Base-by-base conservation (phyloP, 2,329 filamentous ascomycete genomes). In the Davidsoniella australis region DNA sequence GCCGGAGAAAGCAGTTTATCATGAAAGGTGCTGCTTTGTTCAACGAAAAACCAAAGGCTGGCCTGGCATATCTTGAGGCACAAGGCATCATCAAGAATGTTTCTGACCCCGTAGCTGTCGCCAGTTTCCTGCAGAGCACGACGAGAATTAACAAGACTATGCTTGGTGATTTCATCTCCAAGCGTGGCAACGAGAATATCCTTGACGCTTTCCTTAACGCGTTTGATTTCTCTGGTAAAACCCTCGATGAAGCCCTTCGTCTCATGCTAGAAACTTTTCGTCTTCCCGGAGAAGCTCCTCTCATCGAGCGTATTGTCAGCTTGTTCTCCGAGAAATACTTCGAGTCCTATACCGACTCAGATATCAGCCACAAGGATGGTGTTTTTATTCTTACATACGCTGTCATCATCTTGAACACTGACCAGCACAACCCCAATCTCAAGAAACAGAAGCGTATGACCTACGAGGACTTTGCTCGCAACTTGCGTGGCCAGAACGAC, bases 401-500 rank as follows among this genome's bases (percentile, higher is more conserved):
- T 37, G 93, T 95, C 58, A 94, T 98, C 62, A 87, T 98, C 77
- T 69, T 98, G 50, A 98, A 98, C 60, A 95, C 89, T 1, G 91
- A 98, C 60, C 83, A 93, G 58, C 91, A 96, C 63, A 98, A 94
- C 59, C 88, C 87, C 0, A 96, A 95, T 57, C 64, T 96, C 54
- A 87, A 78, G 57, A 64, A 72, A 1, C 70, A 78, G 57, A 84
- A 82, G 59, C 84, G 89, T 39, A 98, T 98, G 91, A 78, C 79
- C 1, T 71, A 80, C 40, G 72, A 78, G 49, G 83, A 89, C 57
- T 98, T 98, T 62, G 73, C 84, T 0, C 80, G 78, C 55, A 96
- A 98, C 60, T 66, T 98, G n/a, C 76, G 88, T 39, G 89, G 89
- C 9, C 83, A 91, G 33, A 98, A 98, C 58, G 78, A 75, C 23